phyloP scores from a whole-genome alignment of 129 eudicot genomes.

The Tagetes patula region DNA sequence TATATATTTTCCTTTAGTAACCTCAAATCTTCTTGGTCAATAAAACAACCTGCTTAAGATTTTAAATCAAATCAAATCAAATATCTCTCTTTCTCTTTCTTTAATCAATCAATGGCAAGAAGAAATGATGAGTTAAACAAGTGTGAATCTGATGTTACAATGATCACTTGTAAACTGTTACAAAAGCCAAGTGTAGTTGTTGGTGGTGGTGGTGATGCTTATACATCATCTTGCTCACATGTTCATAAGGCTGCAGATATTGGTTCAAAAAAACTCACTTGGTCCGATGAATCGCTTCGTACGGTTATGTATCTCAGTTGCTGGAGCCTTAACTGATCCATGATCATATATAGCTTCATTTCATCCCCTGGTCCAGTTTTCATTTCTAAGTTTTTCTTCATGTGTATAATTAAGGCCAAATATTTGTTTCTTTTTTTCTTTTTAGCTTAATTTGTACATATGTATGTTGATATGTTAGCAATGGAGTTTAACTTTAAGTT shows the following conservation, averaged over 20 bases:
- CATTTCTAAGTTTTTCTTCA: background rate
- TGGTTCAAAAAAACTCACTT: slow-evolving; percentile 17
- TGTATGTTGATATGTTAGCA: slow-evolving; percentile 29
- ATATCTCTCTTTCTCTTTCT: slow-evolving; percentile 9
- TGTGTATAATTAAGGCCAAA: slow-evolving; percentile 3
- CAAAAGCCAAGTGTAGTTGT: slow-evolving; percentile 6
- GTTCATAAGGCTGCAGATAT: slow-evolving; percentile 11
- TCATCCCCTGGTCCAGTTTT: no score
- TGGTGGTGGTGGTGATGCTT: background rate
- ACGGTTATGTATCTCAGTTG: slow-evolving; percentile 42
- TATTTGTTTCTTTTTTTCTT: slow-evolving; percentile 12
- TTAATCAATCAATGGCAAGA: background rate
- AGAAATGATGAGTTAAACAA: slow-evolving; percentile 24
- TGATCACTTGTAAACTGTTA: slow-evolving; percentile 17
- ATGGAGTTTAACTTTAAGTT: slow-evolving; percentile 21
- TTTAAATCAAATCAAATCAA: slow-evolving; percentile 3
- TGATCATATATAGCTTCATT: background rate
- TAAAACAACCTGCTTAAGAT: slow-evolving; percentile 2
- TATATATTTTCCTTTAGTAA: slow-evolving; percentile 16
- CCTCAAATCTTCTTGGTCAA: slow-evolving; percentile 32
- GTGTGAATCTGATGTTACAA: slow-evolving; percentile 9
- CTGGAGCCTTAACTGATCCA: slow-evolving; percentile 31
- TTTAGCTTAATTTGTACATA: slow-evolving; percentile 24
- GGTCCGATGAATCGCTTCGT: slow-evolving; percentile 40
- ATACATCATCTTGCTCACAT: slow-evolving; percentile 12